A percentile compares a stretch with the other conserved stretches of the same genome.
These are phyloP conservation scores for Styphnolobium japonicum DNA, from an alignment of 306 rosid species.

Conservation along the genomic window DNA sequence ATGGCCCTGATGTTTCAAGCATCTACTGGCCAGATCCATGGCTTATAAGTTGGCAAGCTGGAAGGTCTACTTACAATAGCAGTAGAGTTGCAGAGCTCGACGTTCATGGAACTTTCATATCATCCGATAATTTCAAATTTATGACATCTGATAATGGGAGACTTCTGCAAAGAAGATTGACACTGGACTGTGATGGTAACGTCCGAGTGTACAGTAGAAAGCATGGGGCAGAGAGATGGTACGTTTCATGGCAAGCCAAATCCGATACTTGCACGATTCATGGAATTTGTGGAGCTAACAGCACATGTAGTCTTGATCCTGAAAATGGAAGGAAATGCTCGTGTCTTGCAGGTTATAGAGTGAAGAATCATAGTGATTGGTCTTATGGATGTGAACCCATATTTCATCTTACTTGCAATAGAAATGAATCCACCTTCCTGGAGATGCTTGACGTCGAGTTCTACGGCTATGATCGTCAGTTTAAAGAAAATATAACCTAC, in stretches of 20 bases:
- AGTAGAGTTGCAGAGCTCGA: too few relatives aligned
- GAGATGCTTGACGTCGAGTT: too few relatives aligned
- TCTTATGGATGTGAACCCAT: constrained; percentile 25
- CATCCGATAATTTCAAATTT: neutral
- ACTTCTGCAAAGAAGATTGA: neutral
- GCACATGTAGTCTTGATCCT: too few relatives aligned
- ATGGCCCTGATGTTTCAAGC: too few relatives aligned
- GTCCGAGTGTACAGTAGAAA: neutral
- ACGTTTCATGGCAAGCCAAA: constrained; percentile 1
- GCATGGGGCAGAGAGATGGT: neutral
- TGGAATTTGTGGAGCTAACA: too few relatives aligned
- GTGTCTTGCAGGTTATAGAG: constrained; percentile 11
- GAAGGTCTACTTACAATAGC: neutral
- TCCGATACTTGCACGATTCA: too few relatives aligned
- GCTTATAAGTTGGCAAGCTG: neutral
- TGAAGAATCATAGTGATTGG: constrained; percentile 12
- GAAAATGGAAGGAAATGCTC: too few relatives aligned
- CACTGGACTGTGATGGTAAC: too few relatives aligned
- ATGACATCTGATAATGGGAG: neutral
- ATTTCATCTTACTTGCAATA: too few relatives aligned
- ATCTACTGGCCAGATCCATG: neutral
- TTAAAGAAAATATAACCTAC: too few relatives aligned
- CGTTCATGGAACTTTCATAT: neutral
- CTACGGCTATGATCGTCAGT: too few relatives aligned
- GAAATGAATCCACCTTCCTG: too few relatives aligned